phyloP scores from a whole-genome alignment of 2,329 filamentous ascomycete species.

The Scopulariopsis brevicaulis region DNA sequence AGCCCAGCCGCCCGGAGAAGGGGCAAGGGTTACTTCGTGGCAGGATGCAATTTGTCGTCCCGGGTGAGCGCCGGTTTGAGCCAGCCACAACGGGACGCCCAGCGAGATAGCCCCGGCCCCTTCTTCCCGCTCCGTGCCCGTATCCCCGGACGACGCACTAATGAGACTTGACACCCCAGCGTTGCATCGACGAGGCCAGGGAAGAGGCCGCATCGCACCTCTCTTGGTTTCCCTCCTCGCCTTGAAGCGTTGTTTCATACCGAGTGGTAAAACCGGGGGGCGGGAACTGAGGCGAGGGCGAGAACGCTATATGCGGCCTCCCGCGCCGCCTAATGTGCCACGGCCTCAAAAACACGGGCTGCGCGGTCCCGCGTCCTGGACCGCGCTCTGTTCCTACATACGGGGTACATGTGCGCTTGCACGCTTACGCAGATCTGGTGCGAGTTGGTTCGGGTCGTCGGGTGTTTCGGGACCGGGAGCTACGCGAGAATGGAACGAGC shows the following conservation, averaged over 20 bases:
- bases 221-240: neutral
- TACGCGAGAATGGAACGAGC: neutral
- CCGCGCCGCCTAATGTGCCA: neutral
- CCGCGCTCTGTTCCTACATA: too few relatives aligned
- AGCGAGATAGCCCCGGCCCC: neutral
- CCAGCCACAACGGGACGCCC: neutral
- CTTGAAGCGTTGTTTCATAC: neutral
- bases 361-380: neutral
- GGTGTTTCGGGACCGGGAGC: neutral
- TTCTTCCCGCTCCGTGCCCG: neutral
- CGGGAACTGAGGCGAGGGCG: neutral
- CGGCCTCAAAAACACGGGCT: neutral
- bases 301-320: neutral
- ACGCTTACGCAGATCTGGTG: neutral
- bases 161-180: neutral
- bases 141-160: neutral
- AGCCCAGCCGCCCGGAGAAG: neutral
- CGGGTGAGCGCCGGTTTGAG: neutral
- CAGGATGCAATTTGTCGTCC: neutral
- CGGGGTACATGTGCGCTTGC: neutral
- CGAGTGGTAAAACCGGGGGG: too few relatives aligned
- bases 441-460: neutral
- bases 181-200: constrained; percentile 1
- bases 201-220: neutral
- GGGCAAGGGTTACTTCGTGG: neutral